Evolutionary conservation across 2,329 filamentous ascomycete species (phyloP).

Genomic region (Aspergillus vadensis): DNA sequence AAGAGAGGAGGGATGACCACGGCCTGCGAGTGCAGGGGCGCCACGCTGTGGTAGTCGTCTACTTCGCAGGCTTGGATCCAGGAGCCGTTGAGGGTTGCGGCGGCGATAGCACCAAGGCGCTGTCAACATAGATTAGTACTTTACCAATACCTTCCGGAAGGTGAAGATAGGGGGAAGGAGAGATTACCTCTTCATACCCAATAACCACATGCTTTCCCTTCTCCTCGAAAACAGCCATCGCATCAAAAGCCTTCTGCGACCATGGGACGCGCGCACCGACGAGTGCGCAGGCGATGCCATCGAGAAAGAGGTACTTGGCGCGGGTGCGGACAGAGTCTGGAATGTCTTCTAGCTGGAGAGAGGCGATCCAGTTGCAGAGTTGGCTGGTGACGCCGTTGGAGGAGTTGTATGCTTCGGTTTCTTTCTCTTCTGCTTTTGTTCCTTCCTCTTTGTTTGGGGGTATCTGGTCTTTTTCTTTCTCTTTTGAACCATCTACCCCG

Average conservation of each 20-base stretch:
- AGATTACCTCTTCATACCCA: conserved; percentile 16
- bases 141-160: too few relatives aligned
- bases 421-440: too few relatives aligned
- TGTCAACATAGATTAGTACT: not conserved
- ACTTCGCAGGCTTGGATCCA: conserved; percentile 51
- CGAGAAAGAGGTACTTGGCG: conserved; percentile 48
- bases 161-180: too few relatives aligned
- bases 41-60: conserved; percentile 47
- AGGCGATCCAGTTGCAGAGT: conserved; percentile 15
- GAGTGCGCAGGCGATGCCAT: conserved; percentile 46
- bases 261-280: conserved; percentile 46
- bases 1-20: conserved; percentile 46
- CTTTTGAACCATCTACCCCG: too few relatives aligned
- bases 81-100: conserved; percentile 46
- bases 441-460: too few relatives aligned
- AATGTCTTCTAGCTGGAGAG: conserved; percentile 26
- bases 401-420: not conserved
- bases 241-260: conserved; percentile 42
- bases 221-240: conserved; percentile 35
- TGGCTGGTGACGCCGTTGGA: conserved; percentile 3
- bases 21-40: conserved; percentile 44
- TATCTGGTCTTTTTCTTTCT: too few relatives aligned
- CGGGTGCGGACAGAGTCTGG: conserved; percentile 35
- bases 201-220: conserved; percentile 26
- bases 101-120: conserved; percentile 37